Conservation (phyloP, 768 basidiomycete species). For the Leccinum obscurum region DNA sequence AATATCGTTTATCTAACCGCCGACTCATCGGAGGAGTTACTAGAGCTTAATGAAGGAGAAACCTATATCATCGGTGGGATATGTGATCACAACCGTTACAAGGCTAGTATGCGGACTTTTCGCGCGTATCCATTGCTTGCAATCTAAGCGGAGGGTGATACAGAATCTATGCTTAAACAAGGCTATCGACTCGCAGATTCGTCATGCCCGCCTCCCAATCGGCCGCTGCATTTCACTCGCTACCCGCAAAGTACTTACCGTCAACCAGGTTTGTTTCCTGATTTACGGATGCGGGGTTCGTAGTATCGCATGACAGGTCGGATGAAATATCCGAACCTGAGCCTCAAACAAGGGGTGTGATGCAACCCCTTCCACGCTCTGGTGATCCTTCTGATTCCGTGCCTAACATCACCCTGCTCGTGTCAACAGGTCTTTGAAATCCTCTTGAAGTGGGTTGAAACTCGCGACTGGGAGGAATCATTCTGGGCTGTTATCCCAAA, state of each 20-base stretch:
- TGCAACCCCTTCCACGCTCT: background rate
- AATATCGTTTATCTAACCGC: constrained; percentile 91
- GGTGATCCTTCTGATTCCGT: constrained; percentile 6
- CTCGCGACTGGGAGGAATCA: constrained; percentile 81
- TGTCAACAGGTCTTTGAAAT: constrained; percentile 75
- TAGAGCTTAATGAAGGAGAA: constrained; percentile 79
- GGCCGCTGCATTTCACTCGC: constrained; percentile 85
- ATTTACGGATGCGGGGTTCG: background rate
- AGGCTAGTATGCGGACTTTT: constrained; percentile 45
- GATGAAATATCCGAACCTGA: constrained; percentile 1
- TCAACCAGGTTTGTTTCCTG: constrained; percentile 69
- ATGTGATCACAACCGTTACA: constrained; percentile 94
- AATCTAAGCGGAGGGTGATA: constrained; percentile 18
- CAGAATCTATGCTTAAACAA: constrained; percentile 91
- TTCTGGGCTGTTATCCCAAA: constrained; percentile 89
- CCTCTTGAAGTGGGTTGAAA: constrained; percentile 85
- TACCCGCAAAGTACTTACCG: constrained; percentile 94
- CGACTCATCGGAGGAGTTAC: constrained; percentile 84
- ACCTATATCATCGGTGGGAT: constrained; percentile 96
- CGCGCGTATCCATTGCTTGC: background rate
- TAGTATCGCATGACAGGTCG: constrained; percentile 4
- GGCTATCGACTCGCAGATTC: constrained; percentile 69
- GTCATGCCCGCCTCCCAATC: constrained; percentile 91
- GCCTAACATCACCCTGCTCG: constrained; percentile 1
- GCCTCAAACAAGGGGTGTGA: background rate